Base-by-base conservation (phyloP, 257 asterid species). In the Przewalskia tangutica region DNA sequence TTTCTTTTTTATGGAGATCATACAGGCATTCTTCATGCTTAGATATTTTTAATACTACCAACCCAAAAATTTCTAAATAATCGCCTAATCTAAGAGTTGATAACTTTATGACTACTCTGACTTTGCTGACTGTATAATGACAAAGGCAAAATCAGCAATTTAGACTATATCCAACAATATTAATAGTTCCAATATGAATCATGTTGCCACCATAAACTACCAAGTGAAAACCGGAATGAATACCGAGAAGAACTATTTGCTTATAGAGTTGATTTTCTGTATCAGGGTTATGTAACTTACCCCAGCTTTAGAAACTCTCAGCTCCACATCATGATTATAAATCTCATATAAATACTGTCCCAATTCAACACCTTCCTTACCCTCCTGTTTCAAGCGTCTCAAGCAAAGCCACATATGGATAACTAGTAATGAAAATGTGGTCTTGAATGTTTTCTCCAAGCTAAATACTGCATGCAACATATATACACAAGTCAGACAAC, bases 221-320 rank as follows among this genome's bases (percentile, higher is more conserved):
- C 13, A 12, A 50, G 38, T 8, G 62, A 75, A 75, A 73, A 75
- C 23, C 62, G 27, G 18, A 23, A 16, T 7, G 27, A 23, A 75
- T 66, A 27, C 27, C 27, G 4, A 79, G 58, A 18, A 59, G 20
- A 59, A 79, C 59, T 48, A 42, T 42, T 59, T 23, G 55, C 46
- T 56, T 56, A 27, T 63, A 10, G 48, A 65, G 8, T 40, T 44
- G 50, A 23, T 16, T n/a, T 80, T 36, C 79, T 54, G 81, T 59
- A 70, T 70, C 63, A 51, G 44, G 53, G 48, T 46, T 64, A 79
- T 46, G 50, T 51, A 58, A 95, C 98, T 86, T 84, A 95, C 99
- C 97, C 98, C 99, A 58, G 97, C 98, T 84, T 90, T 95, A 36
- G 97, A 91, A 82, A 92, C 99, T 86, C 98, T 92, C 92, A 95